Evolutionary conservation across 306 rosid species (phyloP), one percentile per base, ranked within the genome.

Genomic region (Cucurbita pepo): DNA sequence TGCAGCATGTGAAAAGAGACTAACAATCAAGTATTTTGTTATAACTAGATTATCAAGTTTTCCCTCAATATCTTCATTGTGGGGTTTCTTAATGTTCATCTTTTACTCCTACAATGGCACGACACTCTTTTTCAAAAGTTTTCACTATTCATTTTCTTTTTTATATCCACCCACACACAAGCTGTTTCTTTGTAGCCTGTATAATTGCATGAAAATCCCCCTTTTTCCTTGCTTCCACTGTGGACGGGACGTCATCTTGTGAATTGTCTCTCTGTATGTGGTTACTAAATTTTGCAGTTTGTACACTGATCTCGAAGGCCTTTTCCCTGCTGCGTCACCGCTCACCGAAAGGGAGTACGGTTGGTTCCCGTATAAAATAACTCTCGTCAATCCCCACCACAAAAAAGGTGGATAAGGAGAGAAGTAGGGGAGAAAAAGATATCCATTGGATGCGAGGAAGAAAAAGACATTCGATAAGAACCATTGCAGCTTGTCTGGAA

Each of bases 1-100:
- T 69, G 15, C 84, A 58, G 47, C 94, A 61, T 82, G 82, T 73
- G 76, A 94, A 94, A 86, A 62, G 82, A 67, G 96, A 89, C 69
- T 94, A 81, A 75, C 64, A 44, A 22, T 16, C 44, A 22, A 69
- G 61, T 55, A 73, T 6, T 56, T 52, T 7, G 5, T 22, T 69
- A 22, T 48, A 48, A 40, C 22, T 69, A 25, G 73, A 22, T 69
- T 69, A 22, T 11, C 36, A 38, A 4, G 6, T 19, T 63, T 22
- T 15, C 48, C 48, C 48, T 10, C 40, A 13, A 37, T 53, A 53
- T 53, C 5, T 41, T 62, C 11, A 2, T 10, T 8, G 50, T 40
- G 51, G 50, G 21, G 30, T 18, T 38, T 16, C 34, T 37, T 63
- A 11, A 38, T 9, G 51, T 63, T 16, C 34, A 40, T 38, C 36